phyloP scores from a whole-genome alignment of 2,329 filamentous ascomycete species.

The Pseudogymnoascus sp. region DNA sequence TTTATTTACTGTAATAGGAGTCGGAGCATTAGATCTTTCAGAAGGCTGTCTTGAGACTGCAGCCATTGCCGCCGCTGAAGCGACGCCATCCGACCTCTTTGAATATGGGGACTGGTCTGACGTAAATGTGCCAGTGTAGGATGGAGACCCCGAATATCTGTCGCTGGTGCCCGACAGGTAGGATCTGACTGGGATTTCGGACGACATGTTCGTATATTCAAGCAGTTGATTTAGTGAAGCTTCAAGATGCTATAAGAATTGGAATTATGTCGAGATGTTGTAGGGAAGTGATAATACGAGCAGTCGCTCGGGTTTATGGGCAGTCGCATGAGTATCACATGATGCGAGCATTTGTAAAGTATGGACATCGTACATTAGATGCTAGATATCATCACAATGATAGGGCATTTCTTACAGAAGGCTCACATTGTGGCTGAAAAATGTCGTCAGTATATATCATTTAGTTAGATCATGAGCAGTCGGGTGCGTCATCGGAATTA shows the following conservation, averaged over 20 bases:
- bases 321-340: not conserved
- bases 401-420: not conserved
- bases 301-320: slow-evolving; percentile 3
- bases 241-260: not conserved
- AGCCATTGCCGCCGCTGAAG: not conserved
- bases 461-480: not conserved
- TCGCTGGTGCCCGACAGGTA: not conserved
- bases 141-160: not conserved
- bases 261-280: slow-evolving; percentile 5
- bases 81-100: not conserved
- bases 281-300: not conserved
- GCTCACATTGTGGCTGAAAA: not conserved
- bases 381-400: slow-evolving; percentile 9
- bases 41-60: not conserved
- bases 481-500: not conserved
- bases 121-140: not conserved
- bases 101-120: slow-evolving; percentile 3
- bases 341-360: slow-evolving; percentile 1
- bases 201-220: slow-evolving; percentile 7
- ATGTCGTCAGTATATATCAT: slow-evolving; percentile 4
- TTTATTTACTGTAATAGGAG: slow-evolving; percentile 2
- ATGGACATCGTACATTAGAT: not conserved
- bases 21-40: not conserved
- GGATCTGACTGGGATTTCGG: slow-evolving; percentile 6
- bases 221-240: not conserved